Percentiles rank a stretch among this genome's conserved stretches.
Conservation (phyloP, 768 basidiomycete genomes). For the Megacollybia marginata region DNA sequence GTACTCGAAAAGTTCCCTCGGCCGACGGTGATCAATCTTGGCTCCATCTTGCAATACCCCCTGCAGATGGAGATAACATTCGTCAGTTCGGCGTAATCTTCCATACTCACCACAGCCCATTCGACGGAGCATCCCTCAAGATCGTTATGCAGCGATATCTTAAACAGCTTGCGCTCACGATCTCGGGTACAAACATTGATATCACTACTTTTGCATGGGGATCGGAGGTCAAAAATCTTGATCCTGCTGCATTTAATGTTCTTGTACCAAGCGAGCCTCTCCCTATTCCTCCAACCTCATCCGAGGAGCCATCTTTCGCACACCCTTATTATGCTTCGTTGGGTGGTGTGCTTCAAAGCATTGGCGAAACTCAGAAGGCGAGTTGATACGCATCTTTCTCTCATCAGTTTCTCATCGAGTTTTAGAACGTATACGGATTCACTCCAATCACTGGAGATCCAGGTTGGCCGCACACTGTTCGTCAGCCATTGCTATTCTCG, state of each 20-base stretch:
- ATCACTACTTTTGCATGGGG: background rate
- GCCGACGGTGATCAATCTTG: background rate
- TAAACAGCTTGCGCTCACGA: too few relatives aligned
- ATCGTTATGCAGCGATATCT: background rate
- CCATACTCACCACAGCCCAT: background rate
- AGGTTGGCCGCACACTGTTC: too few relatives aligned
- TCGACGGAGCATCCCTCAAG: background rate
- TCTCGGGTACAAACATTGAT: too few relatives aligned
- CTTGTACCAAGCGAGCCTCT: background rate
- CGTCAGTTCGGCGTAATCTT: background rate
- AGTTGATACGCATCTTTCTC: too few relatives aligned
- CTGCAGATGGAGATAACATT: background rate
- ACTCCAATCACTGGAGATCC: too few relatives aligned
- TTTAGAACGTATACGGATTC: too few relatives aligned
- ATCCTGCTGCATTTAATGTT: background rate
- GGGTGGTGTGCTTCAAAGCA: background rate
- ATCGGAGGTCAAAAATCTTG: background rate
- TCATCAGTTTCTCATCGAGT: too few relatives aligned
- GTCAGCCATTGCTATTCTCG: too few relatives aligned
- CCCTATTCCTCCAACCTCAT: background rate
- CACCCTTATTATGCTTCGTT: background rate
- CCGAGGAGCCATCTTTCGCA: background rate
- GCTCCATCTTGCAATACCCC: background rate
- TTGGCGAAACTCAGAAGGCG: too few relatives aligned
- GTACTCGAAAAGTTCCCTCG: background rate